Percentiles rank a stretch among this genome's conserved stretches.
Evolutionary conservation across 2,329 filamentous ascomycete genomes (phyloP).

Genomic region (Colletotrichum australisinense): DNA sequence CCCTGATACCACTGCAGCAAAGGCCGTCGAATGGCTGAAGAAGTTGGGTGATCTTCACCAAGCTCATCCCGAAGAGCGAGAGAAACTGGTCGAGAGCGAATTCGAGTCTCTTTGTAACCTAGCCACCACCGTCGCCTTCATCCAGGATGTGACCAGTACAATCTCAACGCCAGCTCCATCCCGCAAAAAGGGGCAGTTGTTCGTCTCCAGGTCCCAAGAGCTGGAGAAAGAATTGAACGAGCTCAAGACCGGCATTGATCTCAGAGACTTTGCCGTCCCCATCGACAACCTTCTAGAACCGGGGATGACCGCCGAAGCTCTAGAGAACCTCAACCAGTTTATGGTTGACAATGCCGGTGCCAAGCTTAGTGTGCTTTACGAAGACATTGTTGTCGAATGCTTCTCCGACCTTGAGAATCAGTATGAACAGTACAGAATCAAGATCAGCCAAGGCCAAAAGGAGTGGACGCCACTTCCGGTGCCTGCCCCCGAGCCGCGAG

Average conservation of each 20-base stretch:
- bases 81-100: slow-evolving; percentile 48
- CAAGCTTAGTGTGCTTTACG: slow-evolving; percentile 55
- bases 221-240: slow-evolving; percentile 52
- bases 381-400: slow-evolving; percentile 54
- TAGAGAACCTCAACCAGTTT: slow-evolving; percentile 50
- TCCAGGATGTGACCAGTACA: slow-evolving; percentile 48
- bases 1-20: slow-evolving; percentile 45
- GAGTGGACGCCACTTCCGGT: slow-evolving; percentile 37
- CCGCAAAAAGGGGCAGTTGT: slow-evolving; percentile 52
- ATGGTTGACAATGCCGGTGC: slow-evolving; percentile 51
- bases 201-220: slow-evolving; percentile 45
- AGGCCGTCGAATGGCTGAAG: slow-evolving; percentile 53
- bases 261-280: slow-evolving; percentile 52
- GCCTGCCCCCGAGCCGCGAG: slow-evolving; percentile 35
- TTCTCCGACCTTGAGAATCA: slow-evolving; percentile 46
- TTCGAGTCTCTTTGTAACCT: slow-evolving; percentile 49
- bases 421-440: slow-evolving; percentile 40
- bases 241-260: slow-evolving; percentile 51
- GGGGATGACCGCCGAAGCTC: slow-evolving; percentile 48
- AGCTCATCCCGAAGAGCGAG: slow-evolving; percentile 45
- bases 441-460: not conserved
- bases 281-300: slow-evolving; percentile 56
- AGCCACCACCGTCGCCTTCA: slow-evolving; percentile 50
- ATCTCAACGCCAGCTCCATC: slow-evolving; percentile 50
- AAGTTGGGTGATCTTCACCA: slow-evolving; percentile 52